Base-by-base conservation (phyloP, 192 early-diverging fungal species). In the Polychytrium aggregatum region DNA sequence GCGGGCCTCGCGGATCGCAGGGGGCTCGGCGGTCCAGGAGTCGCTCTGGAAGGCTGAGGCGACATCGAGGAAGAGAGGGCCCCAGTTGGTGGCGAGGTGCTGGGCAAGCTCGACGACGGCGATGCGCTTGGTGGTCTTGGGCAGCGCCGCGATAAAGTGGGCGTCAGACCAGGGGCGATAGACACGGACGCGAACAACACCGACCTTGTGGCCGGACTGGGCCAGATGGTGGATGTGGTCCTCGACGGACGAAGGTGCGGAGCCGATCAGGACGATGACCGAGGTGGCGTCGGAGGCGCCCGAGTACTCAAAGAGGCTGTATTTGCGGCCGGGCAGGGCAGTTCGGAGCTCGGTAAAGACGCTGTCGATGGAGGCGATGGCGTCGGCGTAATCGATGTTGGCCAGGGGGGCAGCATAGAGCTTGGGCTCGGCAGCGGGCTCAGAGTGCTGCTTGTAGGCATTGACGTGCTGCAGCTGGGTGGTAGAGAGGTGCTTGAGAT, bases 61-160 rank as follows among this genome's bases (percentile, higher is more conserved):
- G 41, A 93, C 77, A 57, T 93, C 90, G 30, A 90, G 68, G 69
- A 89, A 87, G 37, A 93, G 62, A 25, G 85, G 83, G 21, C 83
- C 86, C 80, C 83, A 89, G 21, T 73, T 61, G 44, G 75, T 76
- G 17, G 81, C 64, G 52, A 70, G 60, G n/a, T 20, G 11, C 34
- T 69, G 57, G 13, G 71, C 69, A 27, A 70, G 66, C 28, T 84
- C 81, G 24, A 93, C 59, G 24, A 97, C 83, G 11, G 84, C 63
- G n/a, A 93, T 54, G n/a, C 56, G 67, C 52, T 69, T 72, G 10
- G 56, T 56, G 0, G 82, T 60, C 4, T 55, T 37, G 9, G 91
- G 90, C 21, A 97, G 35, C 4, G 65, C 68, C 21, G 63, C 68
- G 17, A 85, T 57, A 38, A 97, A 82, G 52, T 82, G 66, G 18